A percentile compares a stretch with the other conserved stretches of the same genome.
phyloP scores from a whole-genome alignment of 2,329 filamentous ascomycete species.

The Fusarium sp. region DNA sequence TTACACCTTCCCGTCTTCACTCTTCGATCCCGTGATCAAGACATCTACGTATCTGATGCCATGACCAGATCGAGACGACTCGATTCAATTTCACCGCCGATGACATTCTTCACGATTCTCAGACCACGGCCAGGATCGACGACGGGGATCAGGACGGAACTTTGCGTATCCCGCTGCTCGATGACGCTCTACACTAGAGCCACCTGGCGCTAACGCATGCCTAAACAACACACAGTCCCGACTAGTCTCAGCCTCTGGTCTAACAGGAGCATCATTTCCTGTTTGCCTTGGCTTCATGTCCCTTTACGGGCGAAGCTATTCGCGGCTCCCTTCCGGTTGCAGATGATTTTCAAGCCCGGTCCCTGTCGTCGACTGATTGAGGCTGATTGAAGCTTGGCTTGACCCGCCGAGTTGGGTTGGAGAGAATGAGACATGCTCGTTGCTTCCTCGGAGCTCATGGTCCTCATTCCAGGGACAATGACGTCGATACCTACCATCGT shows the following conservation, averaged over 20 bases:
- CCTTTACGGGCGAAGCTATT: slow-evolving; percentile 20
- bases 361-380: not conserved
- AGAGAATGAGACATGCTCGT: slow-evolving; percentile 26
- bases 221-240: slow-evolving; percentile 13
- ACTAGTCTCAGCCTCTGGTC: slow-evolving; percentile 24
- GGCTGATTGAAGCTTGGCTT: slow-evolving; percentile 10
- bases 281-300: not conserved
- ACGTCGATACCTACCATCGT: slow-evolving; percentile 9
- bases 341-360: not conserved
- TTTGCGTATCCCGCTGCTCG: slow-evolving; percentile 19
- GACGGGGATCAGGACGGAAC: slow-evolving; percentile 25
- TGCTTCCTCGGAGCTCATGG: slow-evolving; percentile 11
- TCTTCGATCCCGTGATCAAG: not conserved
- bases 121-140: slow-evolving; percentile 26
- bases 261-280: slow-evolving; percentile 20
- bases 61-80: slow-evolving; percentile 3
- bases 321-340: slow-evolving; percentile 14
- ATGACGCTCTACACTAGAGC: slow-evolving; percentile 27
- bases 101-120: slow-evolving; percentile 3
- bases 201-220: slow-evolving; percentile 17
- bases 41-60: slow-evolving; percentile 1
- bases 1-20: not conserved
- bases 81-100: slow-evolving; percentile 3
- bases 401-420: slow-evolving; percentile 14
- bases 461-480: slow-evolving; percentile 7